Evolutionary conservation across 495 filamentous ascomycete species (phyloP).

Genomic region (Penicillium taxi): DNA sequence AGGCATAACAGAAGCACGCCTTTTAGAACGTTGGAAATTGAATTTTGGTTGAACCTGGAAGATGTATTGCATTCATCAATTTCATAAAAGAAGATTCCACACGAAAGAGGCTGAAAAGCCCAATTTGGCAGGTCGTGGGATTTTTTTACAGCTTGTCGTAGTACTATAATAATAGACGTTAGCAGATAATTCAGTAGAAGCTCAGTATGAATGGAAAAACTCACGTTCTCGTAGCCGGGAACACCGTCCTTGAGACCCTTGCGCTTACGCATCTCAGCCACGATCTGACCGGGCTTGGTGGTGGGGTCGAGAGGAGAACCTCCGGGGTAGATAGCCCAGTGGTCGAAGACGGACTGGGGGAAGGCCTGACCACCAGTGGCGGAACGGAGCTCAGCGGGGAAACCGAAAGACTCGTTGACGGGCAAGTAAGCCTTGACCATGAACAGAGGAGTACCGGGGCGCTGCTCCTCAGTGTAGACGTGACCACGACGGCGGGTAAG

Average conservation of each 20-base stretch:
- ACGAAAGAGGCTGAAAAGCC: slow-evolving; percentile 25
- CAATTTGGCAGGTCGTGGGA: slow-evolving; percentile 30
- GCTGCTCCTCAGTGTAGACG: slow-evolving; percentile 98
- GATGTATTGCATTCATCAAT: slow-evolving; percentile 47
- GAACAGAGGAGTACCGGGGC: slow-evolving; percentile 97
- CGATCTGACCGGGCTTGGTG: slow-evolving; percentile 77
- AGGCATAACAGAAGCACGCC: slow-evolving; percentile 12
- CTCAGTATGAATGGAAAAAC: slow-evolving; percentile 28
- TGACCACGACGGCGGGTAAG: slow-evolving; percentile 96
- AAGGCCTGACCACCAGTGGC: slow-evolving; percentile 95
- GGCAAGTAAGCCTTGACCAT: slow-evolving; percentile 99
- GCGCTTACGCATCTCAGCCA: slow-evolving; percentile 88
- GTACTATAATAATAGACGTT: slow-evolving; percentile 59
- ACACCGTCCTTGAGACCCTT: slow-evolving; percentile 98
- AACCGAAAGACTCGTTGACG: slow-evolving; percentile 99
- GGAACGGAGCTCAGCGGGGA: slow-evolving; percentile 92
- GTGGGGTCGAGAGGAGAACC: slow-evolving; percentile 83
- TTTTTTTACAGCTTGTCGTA: slow-evolving; percentile 93
- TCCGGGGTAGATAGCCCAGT: slow-evolving; percentile 93
- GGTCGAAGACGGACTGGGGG: slow-evolving; percentile 97
- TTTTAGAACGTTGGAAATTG: slow-evolving; percentile 10
- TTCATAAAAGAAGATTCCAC: slow-evolving; percentile 42
- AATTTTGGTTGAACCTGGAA: slow-evolving; percentile 35
- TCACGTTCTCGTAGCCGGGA: slow-evolving; percentile 87
- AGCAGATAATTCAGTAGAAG: slow-evolving; percentile 32